phyloP scores from a whole-genome alignment of 106 monocot species.

The Hemerocallis citrina region DNA sequence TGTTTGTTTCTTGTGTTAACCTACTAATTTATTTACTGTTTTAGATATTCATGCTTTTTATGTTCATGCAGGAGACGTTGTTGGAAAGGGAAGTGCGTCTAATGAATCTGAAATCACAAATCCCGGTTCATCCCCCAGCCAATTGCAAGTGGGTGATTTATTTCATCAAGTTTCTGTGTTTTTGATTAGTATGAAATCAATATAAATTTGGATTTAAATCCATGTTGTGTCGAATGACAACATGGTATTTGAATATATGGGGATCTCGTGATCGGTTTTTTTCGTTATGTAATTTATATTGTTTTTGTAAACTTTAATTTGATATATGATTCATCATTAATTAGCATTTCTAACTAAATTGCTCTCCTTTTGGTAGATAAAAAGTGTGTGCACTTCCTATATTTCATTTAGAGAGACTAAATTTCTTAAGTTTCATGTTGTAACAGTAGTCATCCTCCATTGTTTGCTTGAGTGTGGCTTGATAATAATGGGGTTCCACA shows the following conservation, averaged over 20 bases:
- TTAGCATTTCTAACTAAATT: too few species aligned
- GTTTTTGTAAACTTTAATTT: too few species aligned
- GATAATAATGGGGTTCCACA: not conserved
- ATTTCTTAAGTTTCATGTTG: not conserved
- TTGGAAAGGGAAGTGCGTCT: conserved; percentile 46
- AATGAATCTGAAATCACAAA: conserved; percentile 27
- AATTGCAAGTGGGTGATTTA: conserved; percentile 22
- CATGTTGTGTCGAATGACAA: not conserved
- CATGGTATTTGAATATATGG: not conserved
- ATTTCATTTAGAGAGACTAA: not conserved
- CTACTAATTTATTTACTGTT: too few species aligned
- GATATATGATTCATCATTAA: too few species aligned
- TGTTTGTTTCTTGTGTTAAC: not conserved
- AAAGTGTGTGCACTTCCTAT: not conserved
- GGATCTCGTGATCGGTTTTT: not conserved
- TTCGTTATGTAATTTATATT: not conserved
- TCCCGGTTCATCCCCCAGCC: conserved; percentile 26
- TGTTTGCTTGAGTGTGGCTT: not conserved
- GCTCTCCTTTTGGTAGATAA: not conserved
- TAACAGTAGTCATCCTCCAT: not conserved
- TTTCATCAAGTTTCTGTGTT: not conserved
- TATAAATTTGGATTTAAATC: not conserved
- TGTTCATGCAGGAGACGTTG: conserved; percentile 46
- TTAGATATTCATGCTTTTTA: not conserved
- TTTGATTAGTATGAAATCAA: too few species aligned